Evolutionary conservation across 257 asterid genomes (phyloP), one percentile per base, ranked within the genome.

Genomic region (Coffea canephora): DNA sequence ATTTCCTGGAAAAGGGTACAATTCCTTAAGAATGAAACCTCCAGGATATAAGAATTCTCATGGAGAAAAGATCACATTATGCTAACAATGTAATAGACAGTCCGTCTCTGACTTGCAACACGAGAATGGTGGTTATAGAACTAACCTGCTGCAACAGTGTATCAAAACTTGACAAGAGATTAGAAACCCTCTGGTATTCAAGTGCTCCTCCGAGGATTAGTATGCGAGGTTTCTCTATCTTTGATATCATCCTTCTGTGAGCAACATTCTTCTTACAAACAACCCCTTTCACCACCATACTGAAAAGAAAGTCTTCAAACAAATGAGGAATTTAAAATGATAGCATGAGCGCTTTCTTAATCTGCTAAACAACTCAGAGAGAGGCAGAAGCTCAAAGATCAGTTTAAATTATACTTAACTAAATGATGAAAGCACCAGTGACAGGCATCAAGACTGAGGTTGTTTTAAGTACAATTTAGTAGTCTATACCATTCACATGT

Each of bases 181-280:
- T 93, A 72, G 99, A 87, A 84, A 95, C 93, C 79, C 99, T 90
- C 89, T 95, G 99, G 82, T 95, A 95, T 84, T 95, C 97, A 74
- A 95, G 97, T 78, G 97, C 98, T 75, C 99, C 99, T 81, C 97
- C 98, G 45, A 95, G 97, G 87, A 95, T 93, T 70, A 95, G 83
- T 77, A 93, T 82, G 61, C 96, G 97, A 69, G 99, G 91, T 82
- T 90, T 95, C 89, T 91, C 99, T 78, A 93, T 85, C 83, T 91
- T 93, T 71, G 99, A 88, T 69, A 92, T 79, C 99, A 95, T 95
- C 85, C 98, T 89, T 69, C 97, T 88, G 87, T 93, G 99, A 83
- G 98, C 99, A 82, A 95, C 95, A 75, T 95, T 93, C 85, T 91
- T 95, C 90, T 90, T 93, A 90, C 95, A 95, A 80, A 95, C 97